These are phyloP conservation scores for Podosphaera xanthii DNA, from an alignment of 2,329 filamentous ascomycete species.

Conservation along the genomic window DNA sequence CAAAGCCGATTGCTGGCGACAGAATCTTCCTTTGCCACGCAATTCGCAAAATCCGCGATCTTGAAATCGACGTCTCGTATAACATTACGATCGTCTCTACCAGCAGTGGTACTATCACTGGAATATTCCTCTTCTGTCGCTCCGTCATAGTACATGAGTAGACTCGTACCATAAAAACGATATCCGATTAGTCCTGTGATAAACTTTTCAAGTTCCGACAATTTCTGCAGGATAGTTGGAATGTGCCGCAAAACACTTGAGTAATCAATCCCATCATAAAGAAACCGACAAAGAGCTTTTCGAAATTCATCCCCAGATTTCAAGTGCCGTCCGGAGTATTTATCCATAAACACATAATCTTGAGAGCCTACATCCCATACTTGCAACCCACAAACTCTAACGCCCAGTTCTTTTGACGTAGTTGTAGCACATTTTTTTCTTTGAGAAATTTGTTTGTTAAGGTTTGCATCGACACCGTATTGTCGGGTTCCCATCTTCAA, in stretches of 20 bases:
- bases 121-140: slow-evolving; percentile 33
- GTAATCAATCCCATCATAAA: slow-evolving; percentile 72
- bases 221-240: slow-evolving; percentile 63
- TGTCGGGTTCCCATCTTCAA: slow-evolving; percentile 97
- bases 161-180: slow-evolving; percentile 82
- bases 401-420: slow-evolving; percentile 75
- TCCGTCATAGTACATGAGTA: slow-evolving; percentile 94
- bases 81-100: slow-evolving; percentile 17
- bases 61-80: slow-evolving; percentile 61
- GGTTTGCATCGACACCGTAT: slow-evolving; percentile 75
- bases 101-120: slow-evolving; percentile 18
- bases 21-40: slow-evolving; percentile 67
- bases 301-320: slow-evolving; percentile 80
- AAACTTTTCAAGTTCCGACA: slow-evolving; percentile 63
- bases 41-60: slow-evolving; percentile 97
- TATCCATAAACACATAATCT: slow-evolving; percentile 87
- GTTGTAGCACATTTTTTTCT: slow-evolving; percentile 80
- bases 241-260: slow-evolving; percentile 68
- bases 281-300: slow-evolving; percentile 64
- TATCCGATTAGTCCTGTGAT: slow-evolving; percentile 62
- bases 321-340: slow-evolving; percentile 80
- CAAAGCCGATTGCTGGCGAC: slow-evolving; percentile 36
- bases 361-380: slow-evolving; percentile 76
- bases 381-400: slow-evolving; percentile 86
- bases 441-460: slow-evolving; percentile 86